These are phyloP conservation scores for Candida incommunis DNA, from an alignment of 805 yeast species.

Conservation along the genomic window DNA sequence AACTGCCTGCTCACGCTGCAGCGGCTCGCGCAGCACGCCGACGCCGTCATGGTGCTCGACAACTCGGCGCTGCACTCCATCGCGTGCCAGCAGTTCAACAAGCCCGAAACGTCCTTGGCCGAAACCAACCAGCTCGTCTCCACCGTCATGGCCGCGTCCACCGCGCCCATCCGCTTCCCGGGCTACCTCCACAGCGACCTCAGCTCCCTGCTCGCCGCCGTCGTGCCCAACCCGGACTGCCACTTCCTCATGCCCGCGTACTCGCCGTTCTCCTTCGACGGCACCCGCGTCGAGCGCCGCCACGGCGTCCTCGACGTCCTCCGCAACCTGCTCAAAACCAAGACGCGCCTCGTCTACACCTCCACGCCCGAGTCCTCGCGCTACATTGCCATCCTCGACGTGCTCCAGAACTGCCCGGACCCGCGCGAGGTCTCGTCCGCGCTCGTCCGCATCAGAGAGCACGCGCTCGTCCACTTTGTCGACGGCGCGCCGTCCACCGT, in stretches of 20 bases:
- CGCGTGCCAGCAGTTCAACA: slow-evolving; percentile 48
- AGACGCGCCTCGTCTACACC: slow-evolving; percentile 52
- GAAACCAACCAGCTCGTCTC: slow-evolving; percentile 80
- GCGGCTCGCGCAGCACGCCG: slow-evolving; percentile 72
- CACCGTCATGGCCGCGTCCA: slow-evolving; percentile 67
- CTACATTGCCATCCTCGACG: slow-evolving; percentile 59
- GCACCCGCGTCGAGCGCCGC: slow-evolving; percentile 45
- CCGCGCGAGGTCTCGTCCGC: slow-evolving; percentile 49
- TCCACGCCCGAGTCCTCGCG: slow-evolving; percentile 25
- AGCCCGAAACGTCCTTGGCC: slow-evolving; percentile 48
- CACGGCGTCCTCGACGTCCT: slow-evolving; percentile 76
- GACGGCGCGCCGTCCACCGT: slow-evolving; percentile 77
- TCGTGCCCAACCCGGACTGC: slow-evolving; percentile 75
- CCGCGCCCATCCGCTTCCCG: slow-evolving; percentile 84
- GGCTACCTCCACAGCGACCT: slow-evolving; percentile 79
- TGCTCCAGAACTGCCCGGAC: slow-evolving; percentile 51
- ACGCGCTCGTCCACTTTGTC: slow-evolving; percentile 47
- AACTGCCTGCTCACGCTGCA: slow-evolving; percentile 73
- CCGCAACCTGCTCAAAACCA: slow-evolving; percentile 66
- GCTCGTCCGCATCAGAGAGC: slow-evolving; percentile 26
- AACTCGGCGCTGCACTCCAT: slow-evolving; percentile 69
- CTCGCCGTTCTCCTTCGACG: slow-evolving; percentile 58
- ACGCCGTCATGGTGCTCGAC: slow-evolving; percentile 80
- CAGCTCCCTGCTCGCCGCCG: slow-evolving; percentile 64
- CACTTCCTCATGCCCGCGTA: slow-evolving; percentile 64